Evolutionary conservation across 192 early-diverging fungal genomes (phyloP), one percentile per base, ranked within the genome.

Genomic region (Backusella luteola): DNA sequence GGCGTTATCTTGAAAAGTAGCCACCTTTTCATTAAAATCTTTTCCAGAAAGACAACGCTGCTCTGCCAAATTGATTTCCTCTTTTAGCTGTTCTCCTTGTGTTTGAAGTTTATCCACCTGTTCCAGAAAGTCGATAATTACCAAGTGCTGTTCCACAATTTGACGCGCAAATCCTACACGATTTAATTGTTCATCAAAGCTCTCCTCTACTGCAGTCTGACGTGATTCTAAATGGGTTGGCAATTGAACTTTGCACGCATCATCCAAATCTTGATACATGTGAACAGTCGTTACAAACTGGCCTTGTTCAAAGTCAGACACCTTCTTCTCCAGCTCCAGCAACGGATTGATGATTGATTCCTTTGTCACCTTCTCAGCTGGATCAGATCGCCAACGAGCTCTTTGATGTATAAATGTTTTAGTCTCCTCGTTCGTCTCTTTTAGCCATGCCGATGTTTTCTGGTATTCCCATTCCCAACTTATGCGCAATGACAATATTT

Each of bases 181-280:
- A 11, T 75, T 34, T 38, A 71, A 70, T 52, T 84, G 66, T 2
- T 75, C 44, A 23, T 79, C 74, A 67, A 81, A 74, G 44, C 69
- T 63, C 46, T 81, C 80, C 66, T 85, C 84, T 14, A 83, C 52
- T 4, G 63, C 75, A 23, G 73, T 73, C 70, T 85, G 84, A 26
- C 77, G 74, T 7, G 44, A 68, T 8, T 81, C 36, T 6, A 85
- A 69, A 67, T 79, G 73, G 15, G 52, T 66, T 0, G 84, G 84
- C 26, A 85, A 34, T 21, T 77, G 73, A 12, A 75, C 26, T 6
- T 26, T 35, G 11, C 80, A 76, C 34, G 66, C 23, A 34, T 85
- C 82, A 35, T 81, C 77, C n/a, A 85, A 52, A 14, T 84, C 80
- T 53, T 85, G 82, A 41, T 77, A 84, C 4, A 71, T 34, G 32